These are phyloP conservation scores for Lagerstroemia speciosa DNA, from an alignment of 345 rosid species.

Conservation along the genomic window DNA sequence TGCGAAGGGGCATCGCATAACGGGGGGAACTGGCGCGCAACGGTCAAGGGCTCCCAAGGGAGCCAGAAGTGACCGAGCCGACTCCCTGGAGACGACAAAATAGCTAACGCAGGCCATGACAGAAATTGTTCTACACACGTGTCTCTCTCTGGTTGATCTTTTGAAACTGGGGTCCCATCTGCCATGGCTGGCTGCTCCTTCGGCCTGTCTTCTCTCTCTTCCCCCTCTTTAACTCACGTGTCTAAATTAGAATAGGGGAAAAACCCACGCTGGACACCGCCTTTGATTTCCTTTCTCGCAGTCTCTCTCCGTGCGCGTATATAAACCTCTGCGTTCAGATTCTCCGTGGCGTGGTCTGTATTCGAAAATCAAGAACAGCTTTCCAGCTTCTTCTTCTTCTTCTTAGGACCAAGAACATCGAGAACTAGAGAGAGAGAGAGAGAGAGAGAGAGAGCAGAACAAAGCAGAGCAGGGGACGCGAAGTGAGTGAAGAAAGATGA, in stretches of 20 bases:
- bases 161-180: background rate
- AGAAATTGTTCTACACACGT: background rate
- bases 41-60: background rate
- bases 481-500: background rate
- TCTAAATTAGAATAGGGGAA: background rate
- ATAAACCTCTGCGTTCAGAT: background rate
- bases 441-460: background rate
- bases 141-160: background rate
- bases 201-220: background rate
- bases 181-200: background rate
- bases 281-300: background rate
- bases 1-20: background rate
- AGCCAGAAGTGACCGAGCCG: background rate
- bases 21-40: background rate
- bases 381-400: constrained; percentile 2
- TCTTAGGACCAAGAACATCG: background rate
- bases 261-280: background rate
- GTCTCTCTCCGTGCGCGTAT: background rate
- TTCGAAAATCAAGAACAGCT: background rate
- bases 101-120: constrained; percentile 13
- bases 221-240: background rate
- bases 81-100: background rate
- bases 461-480: background rate
- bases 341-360: background rate
- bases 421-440: background rate